Conservation (phyloP, 1,284 basidiomycete species). For the Fomitopsis betulina region DNA sequence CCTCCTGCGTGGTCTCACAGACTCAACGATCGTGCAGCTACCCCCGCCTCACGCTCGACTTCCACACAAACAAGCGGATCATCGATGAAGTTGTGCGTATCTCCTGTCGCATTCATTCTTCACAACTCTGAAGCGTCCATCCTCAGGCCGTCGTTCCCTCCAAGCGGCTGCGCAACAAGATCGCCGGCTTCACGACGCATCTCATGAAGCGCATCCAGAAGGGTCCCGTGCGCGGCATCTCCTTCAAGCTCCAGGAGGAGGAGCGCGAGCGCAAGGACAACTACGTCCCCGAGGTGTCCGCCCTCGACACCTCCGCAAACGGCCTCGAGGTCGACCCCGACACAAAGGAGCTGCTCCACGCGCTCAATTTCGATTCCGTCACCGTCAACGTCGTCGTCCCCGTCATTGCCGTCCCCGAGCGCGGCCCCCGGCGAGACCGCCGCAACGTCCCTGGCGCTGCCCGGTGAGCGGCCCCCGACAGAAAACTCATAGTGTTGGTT, state of each 20-base stretch:
- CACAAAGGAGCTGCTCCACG: conserved; percentile 88
- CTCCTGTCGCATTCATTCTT: background rate
- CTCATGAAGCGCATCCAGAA: conserved; percentile 99
- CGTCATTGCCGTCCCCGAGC: conserved; percentile 68
- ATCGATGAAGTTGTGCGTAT: conserved; percentile 94
- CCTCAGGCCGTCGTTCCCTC: conserved; percentile 90
- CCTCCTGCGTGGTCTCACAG: background rate
- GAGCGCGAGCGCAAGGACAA: conserved; percentile 99
- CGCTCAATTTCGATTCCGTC: conserved; percentile 91
- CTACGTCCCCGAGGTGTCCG: conserved; percentile 95
- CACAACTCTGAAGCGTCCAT: background rate
- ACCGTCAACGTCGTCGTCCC: conserved; percentile 67
- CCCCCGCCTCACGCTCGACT: conserved; percentile 93
- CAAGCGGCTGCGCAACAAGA: conserved; percentile 99
- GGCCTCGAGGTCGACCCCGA: conserved; percentile 87
- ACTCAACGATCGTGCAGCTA: conserved; percentile 49
- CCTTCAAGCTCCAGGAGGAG: conserved; percentile 99
- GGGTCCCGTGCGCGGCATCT: conserved; percentile 99
- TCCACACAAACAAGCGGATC: conserved; percentile 99
- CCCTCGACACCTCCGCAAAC: conserved; percentile 74
- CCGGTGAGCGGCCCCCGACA: conserved; percentile 22
- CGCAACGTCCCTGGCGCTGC: conserved; percentile 84
- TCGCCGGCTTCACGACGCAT: conserved; percentile 99
- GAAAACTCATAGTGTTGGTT: background rate
- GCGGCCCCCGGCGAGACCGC: conserved; percentile 69